These are phyloP conservation scores for Globisporangium apiculatum DNA, from an alignment of 352 stramenopile genomes.

Conservation along the genomic window DNA sequence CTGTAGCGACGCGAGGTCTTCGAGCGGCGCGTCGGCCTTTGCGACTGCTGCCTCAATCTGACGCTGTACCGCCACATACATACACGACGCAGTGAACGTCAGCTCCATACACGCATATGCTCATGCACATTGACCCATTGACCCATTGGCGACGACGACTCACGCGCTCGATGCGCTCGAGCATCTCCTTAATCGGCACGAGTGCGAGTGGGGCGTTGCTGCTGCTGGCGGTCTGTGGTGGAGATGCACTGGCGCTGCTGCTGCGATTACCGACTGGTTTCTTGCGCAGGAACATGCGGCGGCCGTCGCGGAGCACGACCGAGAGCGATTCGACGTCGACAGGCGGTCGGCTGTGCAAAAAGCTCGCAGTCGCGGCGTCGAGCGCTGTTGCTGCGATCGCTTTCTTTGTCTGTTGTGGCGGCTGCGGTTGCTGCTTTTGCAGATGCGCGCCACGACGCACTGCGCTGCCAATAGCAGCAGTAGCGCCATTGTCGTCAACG, in stretches of 20 bases:
- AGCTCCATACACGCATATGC: background rate
- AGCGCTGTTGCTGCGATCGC: constrained; percentile 8
- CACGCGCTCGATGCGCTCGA: constrained; percentile 50
- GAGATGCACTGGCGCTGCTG: constrained; percentile 10
- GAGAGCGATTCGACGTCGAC: constrained; percentile 56
- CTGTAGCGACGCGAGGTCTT: background rate
- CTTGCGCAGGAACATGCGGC: constrained; percentile 63
- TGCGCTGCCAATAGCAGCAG: too few species aligned
- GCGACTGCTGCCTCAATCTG: constrained; percentile 55
- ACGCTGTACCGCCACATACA: constrained; percentile 24
- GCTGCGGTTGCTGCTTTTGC: constrained; percentile 17
- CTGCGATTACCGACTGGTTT: constrained; percentile 13
- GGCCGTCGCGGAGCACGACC: constrained; percentile 42
- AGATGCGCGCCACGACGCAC: constrained; percentile 1
- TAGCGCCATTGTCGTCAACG: constrained; percentile 16
- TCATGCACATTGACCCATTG: background rate
- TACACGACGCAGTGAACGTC: background rate
- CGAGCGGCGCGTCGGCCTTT: constrained; percentile 15
- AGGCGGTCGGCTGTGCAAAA: constrained; percentile 51
- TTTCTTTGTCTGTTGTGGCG: background rate
- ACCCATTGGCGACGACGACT: too few species aligned
- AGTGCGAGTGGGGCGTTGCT: constrained; percentile 17
- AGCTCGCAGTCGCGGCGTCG: constrained; percentile 30
- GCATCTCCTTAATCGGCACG: constrained; percentile 43
- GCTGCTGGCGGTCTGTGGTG: constrained; percentile 1